Evolutionary conservation across 495 filamentous ascomycete species (phyloP), one percentile per base, ranked within the genome.

Genomic region (Extremus antarcticus): DNA sequence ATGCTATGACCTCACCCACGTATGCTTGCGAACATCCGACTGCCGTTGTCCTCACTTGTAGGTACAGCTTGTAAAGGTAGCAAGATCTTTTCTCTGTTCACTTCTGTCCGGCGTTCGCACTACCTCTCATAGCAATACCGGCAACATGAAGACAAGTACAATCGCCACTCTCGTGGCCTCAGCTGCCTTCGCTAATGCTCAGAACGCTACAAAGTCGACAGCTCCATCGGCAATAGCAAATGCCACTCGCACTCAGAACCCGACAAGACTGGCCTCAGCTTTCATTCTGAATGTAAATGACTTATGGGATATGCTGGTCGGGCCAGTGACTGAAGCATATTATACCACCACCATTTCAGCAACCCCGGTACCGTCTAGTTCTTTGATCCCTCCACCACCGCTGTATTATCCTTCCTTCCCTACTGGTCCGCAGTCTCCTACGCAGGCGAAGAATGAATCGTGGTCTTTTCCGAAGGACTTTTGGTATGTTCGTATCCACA

Each of bases 401-500:
- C 21, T 55, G 7, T 55, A 59, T 47, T 59, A 55, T 24, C 40
- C 45, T 1, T 35, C 51, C 9, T 55, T 59, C 25, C 51, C 57
- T 7, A 47, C 43, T 55, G 57, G 53, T 0, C 41, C 23, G 35
- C 56, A 58, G 51, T 39, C 47, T 24, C 56, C 56, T n/a, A 48
- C 49, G 41, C 41, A 54, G 24, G 0, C 25, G 19, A 61, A 61
- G 47, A 61, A 61, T 32, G 54, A 61, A 25, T 57, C 54, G 4
- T 61, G 59, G 59, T 58, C 56, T 45, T 67, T 47, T 45, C 66
- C 66, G 0, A 54, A 51, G 15, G 57, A 60, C 50, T 70, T 70
- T 57, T 61, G 29, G 38, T 66, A 45, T n/a, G n/a, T n/a, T 7
- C 4, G 7, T 4, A 35, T 13, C 13, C 29, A 35, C 13, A 35